A percentile compares a stretch with the other conserved stretches of the same genome.
Conservation (phyloP, 2,329 filamentous ascomycete genomes). For the Thelonectria rubi region DNA sequence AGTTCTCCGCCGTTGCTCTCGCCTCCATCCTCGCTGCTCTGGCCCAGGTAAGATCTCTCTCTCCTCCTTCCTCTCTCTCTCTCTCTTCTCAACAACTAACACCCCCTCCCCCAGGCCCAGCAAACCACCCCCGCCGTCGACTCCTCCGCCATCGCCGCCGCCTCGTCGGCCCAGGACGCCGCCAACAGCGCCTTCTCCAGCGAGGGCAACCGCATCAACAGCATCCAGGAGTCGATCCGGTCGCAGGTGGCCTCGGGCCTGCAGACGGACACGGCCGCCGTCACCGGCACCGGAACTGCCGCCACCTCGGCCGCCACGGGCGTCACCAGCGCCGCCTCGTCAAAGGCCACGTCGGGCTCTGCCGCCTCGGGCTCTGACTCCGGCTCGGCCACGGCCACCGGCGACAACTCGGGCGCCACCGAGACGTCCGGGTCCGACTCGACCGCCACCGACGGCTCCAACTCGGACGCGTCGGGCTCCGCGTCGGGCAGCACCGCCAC, state of each 20-base stretch:
- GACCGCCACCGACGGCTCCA: too few species aligned
- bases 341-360: background rate
- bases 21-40: slow-evolving; percentile 41
- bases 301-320: slow-evolving; percentile 24
- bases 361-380: slow-evolving; percentile 33
- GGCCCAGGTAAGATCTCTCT: slow-evolving; percentile 11
- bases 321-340: slow-evolving; percentile 42
- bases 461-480: too few species aligned
- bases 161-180: slow-evolving; percentile 7
- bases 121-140: slow-evolving; percentile 1
- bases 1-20: slow-evolving; percentile 45
- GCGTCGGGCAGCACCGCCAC: background rate
- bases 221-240: slow-evolving; percentile 5
- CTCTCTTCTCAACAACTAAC: too few species aligned
- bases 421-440: too few species aligned
- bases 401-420: too few species aligned
- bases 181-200: slow-evolving; percentile 5
- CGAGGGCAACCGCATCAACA: background rate
- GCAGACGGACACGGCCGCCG: background rate
- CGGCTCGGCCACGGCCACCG: slow-evolving; percentile 27
- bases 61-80: background rate
- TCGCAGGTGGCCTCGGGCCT: slow-evolving; percentile 5
- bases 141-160: slow-evolving; percentile 15
- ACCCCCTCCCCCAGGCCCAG: slow-evolving; percentile 19
- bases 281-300: background rate